Percentiles rank a stretch among this genome's conserved stretches.
phyloP scores from a whole-genome alignment of 768 basidiomycete species.

The Auricularia auricula-judae region DNA sequence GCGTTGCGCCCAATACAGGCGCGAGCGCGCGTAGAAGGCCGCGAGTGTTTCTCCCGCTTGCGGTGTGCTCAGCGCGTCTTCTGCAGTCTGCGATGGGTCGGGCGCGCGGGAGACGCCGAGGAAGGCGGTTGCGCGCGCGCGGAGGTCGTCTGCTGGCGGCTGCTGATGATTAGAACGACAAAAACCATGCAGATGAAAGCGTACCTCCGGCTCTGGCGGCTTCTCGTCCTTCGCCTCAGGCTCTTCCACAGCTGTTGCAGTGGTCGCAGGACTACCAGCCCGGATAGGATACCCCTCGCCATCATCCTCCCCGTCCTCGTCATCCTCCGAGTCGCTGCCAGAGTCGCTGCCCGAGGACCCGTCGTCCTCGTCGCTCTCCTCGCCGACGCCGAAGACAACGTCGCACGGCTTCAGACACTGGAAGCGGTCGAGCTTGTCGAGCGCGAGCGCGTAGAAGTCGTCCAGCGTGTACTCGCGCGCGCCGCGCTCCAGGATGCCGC shows the following conservation, averaged over 20 bases:
- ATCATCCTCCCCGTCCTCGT: conserved; percentile 22
- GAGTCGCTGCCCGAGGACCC: conserved; percentile 23
- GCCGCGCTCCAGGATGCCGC: conserved; percentile 79
- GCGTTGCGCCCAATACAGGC: conserved; percentile 73
- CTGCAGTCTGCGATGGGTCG: conserved; percentile 43
- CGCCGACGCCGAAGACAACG: conserved; percentile 49
- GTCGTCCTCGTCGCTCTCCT: conserved; percentile 49
- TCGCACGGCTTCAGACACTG: conserved; percentile 60
- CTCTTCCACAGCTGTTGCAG: conserved; percentile 13
- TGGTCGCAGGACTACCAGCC: conserved; percentile 3
- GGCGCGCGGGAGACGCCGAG: conserved; percentile 50
- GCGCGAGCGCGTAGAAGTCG: conserved; percentile 69
- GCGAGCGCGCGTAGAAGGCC: conserved; percentile 70
- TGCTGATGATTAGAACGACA: conserved; percentile 11
- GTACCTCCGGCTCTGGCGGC: conserved; percentile 4
- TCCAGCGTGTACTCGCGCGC: conserved; percentile 80
- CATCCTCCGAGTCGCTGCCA: conserved; percentile 45
- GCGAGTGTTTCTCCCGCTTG: conserved; percentile 77
- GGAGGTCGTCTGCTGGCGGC: conserved; percentile 1
- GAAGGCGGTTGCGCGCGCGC: conserved; percentile 22
- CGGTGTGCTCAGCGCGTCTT: conserved; percentile 70
- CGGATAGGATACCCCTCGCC: conserved; percentile 20
- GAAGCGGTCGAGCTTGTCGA: conserved; percentile 79
- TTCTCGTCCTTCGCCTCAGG: conserved; percentile 22
- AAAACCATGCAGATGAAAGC: too few relatives aligned